These are phyloP conservation scores for Thozetella sp. DNA, from an alignment of 495 filamentous ascomycete species.

Conservation along the genomic window DNA sequence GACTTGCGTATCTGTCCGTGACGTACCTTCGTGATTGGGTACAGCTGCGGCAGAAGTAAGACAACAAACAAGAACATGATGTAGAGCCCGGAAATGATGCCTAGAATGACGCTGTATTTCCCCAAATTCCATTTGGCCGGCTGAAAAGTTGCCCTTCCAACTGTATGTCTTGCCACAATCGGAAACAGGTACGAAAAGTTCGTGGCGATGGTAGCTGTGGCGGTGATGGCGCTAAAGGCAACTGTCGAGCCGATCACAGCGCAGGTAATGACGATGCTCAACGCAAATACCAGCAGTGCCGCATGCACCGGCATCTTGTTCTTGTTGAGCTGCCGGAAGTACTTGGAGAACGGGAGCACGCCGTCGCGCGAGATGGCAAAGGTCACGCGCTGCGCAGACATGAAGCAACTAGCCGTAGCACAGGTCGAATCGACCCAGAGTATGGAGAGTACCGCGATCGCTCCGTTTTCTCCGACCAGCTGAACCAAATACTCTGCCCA, in stretches of 20 bases:
- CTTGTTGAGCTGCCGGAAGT: conserved; percentile 17
- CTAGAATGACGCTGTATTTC: conserved; percentile 7
- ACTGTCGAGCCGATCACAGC: conserved; percentile 33
- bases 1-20: not conserved
- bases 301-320: conserved; percentile 32
- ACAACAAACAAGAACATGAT: conserved; percentile 24
- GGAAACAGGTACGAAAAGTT: conserved; percentile 33
- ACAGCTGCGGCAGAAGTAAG: conserved; percentile 24
- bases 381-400: conserved; percentile 34
- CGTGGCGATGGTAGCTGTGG: conserved; percentile 29
- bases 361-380: conserved; percentile 33
- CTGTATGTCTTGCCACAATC: conserved; percentile 29
- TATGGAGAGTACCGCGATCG: conserved; percentile 25
- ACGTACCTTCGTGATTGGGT: conserved; percentile 16
- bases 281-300: conserved; percentile 21
- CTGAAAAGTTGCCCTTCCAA: conserved; percentile 25
- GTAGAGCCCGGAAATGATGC: conserved; percentile 13
- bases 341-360: conserved; percentile 25
- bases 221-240: conserved; percentile 31
- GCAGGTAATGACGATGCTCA: conserved; percentile 22
- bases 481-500: conserved; percentile 36
- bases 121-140: conserved; percentile 33
- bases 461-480: conserved; percentile 23
- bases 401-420: conserved; percentile 27
- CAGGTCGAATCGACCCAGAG: conserved; percentile 30